Evolutionary conservation across 169 alveolate species (phyloP).

Genomic region (Amoebophrya sp.): DNA sequence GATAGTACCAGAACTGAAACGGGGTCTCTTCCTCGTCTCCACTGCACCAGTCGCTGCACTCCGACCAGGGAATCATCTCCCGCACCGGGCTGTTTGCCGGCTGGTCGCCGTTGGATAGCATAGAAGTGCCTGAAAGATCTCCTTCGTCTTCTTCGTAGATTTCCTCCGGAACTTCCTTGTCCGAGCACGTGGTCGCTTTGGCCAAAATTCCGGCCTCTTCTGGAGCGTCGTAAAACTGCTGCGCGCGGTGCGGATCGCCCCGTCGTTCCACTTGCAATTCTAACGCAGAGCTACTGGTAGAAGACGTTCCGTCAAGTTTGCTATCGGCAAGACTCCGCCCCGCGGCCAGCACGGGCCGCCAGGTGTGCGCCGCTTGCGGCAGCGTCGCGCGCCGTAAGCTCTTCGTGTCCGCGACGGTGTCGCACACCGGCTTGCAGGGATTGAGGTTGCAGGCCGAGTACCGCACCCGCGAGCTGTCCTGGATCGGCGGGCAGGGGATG

Average conservation of each 20-base stretch:
- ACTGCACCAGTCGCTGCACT: background rate
- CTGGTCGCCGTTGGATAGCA: background rate
- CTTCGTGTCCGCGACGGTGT: background rate
- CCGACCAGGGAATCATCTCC: background rate
- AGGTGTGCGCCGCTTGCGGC: too few relatives aligned
- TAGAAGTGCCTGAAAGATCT: background rate
- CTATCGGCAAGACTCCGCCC: background rate
- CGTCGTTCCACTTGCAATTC: background rate
- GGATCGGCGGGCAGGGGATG: too few relatives aligned
- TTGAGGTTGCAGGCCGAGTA: background rate
- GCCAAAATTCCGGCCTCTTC: too few relatives aligned
- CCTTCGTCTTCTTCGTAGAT: background rate
- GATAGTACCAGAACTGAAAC: background rate
- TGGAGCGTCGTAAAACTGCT: too few relatives aligned
- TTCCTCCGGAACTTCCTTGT: too few relatives aligned
- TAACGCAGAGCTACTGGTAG: background rate
- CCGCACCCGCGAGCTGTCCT: background rate
- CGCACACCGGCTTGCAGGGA: background rate
- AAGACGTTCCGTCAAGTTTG: background rate
- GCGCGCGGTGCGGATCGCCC: background rate
- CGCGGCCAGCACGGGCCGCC: too few relatives aligned
- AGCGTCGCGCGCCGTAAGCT: background rate
- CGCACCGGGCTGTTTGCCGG: background rate
- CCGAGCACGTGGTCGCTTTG: too few relatives aligned
- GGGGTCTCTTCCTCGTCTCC: background rate